These are phyloP conservation scores for Saccharomycopsis amapae DNA, from an alignment of 805 yeast genomes.

Conservation along the genomic window DNA sequence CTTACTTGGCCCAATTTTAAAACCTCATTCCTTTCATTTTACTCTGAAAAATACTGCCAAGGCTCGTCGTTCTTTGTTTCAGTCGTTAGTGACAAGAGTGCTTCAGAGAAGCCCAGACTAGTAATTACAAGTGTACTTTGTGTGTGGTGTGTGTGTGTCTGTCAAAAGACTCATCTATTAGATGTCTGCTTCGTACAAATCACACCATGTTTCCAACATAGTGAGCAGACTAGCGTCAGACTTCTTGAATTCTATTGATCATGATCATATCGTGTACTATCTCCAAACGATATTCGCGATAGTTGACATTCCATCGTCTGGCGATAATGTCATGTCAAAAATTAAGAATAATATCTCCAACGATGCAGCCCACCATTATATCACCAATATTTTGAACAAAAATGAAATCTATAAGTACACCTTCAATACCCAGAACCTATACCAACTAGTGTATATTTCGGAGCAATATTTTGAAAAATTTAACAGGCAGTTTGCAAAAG, in stretches of 20 bases:
- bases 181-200: constrained; percentile 4
- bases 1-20: no score
- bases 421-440: not conserved
- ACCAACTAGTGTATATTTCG: constrained; percentile 4
- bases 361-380: constrained; percentile 18
- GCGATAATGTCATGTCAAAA: not conserved
- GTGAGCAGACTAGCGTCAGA: constrained; percentile 13
- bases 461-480: constrained; percentile 16
- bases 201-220: constrained; percentile 6
- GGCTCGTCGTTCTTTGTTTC: no score
- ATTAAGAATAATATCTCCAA: constrained; percentile 1
- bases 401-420: not conserved
- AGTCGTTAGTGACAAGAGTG: no score
- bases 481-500: constrained; percentile 5
- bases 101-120: no score
- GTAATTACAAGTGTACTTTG: no score
- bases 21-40: no score
- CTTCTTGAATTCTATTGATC: constrained; percentile 14
- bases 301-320: constrained; percentile 1
- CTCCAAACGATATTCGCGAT: constrained; percentile 11
- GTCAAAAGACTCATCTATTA: no score
- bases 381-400: constrained; percentile 8
- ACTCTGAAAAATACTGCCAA: no score
- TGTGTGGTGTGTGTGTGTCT: no score
- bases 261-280: constrained; percentile 17